phyloP scores from a whole-genome alignment of 2,329 filamentous ascomycete species.

The Beauveria scarabaeidicola region DNA sequence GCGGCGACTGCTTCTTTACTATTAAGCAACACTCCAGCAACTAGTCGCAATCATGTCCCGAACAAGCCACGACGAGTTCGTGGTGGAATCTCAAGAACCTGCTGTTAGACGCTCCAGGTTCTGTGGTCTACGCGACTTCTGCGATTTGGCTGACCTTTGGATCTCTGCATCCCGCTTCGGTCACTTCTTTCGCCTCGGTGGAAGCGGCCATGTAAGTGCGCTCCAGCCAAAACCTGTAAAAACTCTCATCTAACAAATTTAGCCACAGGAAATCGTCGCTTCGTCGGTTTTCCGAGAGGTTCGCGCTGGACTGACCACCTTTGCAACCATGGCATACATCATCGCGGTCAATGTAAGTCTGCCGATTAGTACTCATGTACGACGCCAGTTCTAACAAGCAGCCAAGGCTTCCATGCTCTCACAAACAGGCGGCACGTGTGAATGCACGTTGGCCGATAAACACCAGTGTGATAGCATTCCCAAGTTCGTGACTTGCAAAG shows the following conservation, averaged over 20 bases:
- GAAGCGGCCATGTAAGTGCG: conserved; percentile 57
- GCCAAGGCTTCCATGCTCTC: conserved; percentile 61
- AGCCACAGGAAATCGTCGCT: conserved; percentile 60
- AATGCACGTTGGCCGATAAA: conserved; percentile 43
- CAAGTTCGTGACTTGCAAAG: conserved; percentile 38
- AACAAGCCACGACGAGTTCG: conserved; percentile 10
- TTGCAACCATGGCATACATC: conserved; percentile 78
- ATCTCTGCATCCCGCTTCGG: conserved; percentile 41
- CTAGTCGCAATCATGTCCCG: not conserved
- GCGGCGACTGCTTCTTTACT: not conserved
- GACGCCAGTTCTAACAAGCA: conserved; percentile 2
- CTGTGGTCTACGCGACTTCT: conserved; percentile 26
- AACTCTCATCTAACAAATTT: not conserved
- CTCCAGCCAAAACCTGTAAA: not conserved
- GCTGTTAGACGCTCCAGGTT: conserved; percentile 20
- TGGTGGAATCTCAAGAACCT: conserved; percentile 11
- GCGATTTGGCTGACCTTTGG: conserved; percentile 28
- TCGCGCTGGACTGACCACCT: conserved; percentile 71
- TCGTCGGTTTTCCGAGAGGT: conserved; percentile 70
- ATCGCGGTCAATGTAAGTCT: conserved; percentile 58
- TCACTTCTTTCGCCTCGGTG: conserved; percentile 56
- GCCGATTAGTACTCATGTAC: not conserved
- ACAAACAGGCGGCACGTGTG: conserved; percentile 68
- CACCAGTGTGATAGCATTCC: conserved; percentile 40
- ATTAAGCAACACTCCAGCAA: not conserved